A percentile compares a stretch with the other conserved stretches of the same genome.
Evolutionary conservation across 2,329 filamentous ascomycete genomes (phyloP).

Genomic region (Aaosphaeria pasadenensis): DNA sequence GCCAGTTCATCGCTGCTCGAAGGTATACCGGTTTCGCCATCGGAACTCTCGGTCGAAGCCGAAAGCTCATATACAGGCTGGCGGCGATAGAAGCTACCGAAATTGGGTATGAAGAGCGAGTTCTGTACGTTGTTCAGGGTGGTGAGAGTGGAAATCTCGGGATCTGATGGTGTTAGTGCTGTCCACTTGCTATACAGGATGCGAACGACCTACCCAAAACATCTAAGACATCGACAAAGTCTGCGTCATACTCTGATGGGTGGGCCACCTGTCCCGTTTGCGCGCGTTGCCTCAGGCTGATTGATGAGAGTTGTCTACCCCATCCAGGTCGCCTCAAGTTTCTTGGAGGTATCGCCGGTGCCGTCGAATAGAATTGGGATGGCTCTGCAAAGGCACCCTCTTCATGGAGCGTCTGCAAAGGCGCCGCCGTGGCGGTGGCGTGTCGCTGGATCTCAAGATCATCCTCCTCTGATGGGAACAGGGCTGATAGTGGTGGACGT

Average conservation of each 20-base stretch:
- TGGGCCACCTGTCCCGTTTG: conserved; percentile 5
- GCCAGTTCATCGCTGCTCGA: conserved; percentile 5
- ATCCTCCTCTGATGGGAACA: conserved; percentile 12
- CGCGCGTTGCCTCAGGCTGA: conserved; percentile 21
- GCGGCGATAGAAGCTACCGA: conserved; percentile 71
- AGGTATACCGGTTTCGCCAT: conserved; percentile 17
- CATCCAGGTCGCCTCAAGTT: conserved; percentile 16
- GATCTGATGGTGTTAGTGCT: conserved; percentile 52
- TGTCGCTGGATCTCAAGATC: conserved; percentile 26
- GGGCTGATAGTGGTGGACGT: conserved; percentile 15
- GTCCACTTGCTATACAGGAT: neutral
- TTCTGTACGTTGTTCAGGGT: conserved; percentile 92
- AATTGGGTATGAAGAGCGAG: conserved; percentile 78
- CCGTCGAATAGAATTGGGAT: conserved; percentile 8
- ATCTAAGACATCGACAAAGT: conserved; percentile 66
- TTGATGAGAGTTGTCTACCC: conserved; percentile 19
- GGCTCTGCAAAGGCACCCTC: conserved; percentile 11
- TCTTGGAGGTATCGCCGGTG: conserved; percentile 10
- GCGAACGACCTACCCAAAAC: conserved; percentile 57
- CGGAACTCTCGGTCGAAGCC: conserved; percentile 35
- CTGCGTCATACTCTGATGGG: conserved; percentile 54
- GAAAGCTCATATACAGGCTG: conserved; percentile 74
- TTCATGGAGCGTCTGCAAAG: conserved; percentile 32
- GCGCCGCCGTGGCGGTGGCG: conserved; percentile 14
- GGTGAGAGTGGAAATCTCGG: conserved; percentile 76